phyloP scores from a whole-genome alignment of 2,329 filamentous ascomycete genomes.

The Elsinoe australis region DNA sequence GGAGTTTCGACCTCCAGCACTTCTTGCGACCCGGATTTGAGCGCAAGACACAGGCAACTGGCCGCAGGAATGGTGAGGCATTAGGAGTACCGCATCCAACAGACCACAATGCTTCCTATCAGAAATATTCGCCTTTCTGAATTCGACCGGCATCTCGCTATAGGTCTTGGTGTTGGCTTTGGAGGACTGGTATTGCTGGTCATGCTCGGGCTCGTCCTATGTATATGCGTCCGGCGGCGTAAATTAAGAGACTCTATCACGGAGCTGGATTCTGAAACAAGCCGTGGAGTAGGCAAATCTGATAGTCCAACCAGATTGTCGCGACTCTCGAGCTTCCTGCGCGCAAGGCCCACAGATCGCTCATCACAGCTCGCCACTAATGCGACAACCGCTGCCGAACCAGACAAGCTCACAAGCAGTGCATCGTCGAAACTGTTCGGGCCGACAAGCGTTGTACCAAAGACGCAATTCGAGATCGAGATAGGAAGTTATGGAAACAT shows the following conservation, averaged over 20 bases:
- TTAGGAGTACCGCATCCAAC: too few species aligned
- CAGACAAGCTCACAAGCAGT: not conserved
- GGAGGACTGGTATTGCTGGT: not conserved
- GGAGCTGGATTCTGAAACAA: not conserved
- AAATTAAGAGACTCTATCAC: constrained; percentile 4
- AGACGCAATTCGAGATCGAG: constrained; percentile 15
- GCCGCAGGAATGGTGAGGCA: too few species aligned
- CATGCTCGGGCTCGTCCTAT: not conserved
- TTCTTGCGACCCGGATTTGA: not conserved
- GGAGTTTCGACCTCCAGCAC: not conserved
- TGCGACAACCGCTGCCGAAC: not conserved
- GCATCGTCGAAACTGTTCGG: not conserved
- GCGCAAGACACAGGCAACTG: too few species aligned
- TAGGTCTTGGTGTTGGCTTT: constrained; percentile 5
- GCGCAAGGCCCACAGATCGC: not conserved
- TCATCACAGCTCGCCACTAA: not conserved
- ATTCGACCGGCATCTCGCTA: not conserved
- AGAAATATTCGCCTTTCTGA: too few species aligned
- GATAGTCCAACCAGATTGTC: not conserved
- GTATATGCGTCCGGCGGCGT: not conserved
- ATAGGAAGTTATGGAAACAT: constrained; percentile 1
- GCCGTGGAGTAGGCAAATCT: not conserved
- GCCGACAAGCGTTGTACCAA: not conserved
- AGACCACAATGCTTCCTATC: too few species aligned
- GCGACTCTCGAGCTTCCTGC: constrained; percentile 2